These are phyloP conservation scores for Arctium lappa DNA, from an alignment of 129 eudicot species.

Conservation along the genomic window DNA sequence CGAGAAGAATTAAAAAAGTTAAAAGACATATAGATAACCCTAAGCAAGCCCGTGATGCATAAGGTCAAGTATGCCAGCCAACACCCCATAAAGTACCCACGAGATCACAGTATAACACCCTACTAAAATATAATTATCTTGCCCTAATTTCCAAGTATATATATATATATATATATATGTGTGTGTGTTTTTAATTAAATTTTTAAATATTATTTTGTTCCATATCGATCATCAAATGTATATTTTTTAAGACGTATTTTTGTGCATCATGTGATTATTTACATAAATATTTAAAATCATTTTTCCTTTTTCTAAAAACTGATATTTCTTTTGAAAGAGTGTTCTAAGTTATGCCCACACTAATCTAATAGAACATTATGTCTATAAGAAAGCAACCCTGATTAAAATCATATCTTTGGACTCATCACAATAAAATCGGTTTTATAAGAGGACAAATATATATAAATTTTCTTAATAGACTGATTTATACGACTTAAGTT, in stretches of 20 bases:
- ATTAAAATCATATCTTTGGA: not conserved
- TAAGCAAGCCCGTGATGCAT: conserved; percentile 39
- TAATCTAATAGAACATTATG: too few species aligned
- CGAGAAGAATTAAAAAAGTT: not conserved
- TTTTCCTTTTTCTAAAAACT: not conserved
- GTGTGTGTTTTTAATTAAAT: not conserved
- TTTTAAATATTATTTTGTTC: not conserved
- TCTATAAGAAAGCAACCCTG: too few species aligned
- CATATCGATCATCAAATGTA: not conserved
- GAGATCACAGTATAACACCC: conserved; percentile 4
- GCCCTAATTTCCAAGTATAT: not conserved
- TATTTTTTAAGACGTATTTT: not conserved
- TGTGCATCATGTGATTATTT: not conserved
- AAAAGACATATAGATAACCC: conserved; percentile 9
- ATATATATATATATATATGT: not conserved
- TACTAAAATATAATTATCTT: not conserved
- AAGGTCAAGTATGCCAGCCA: conserved; percentile 34
- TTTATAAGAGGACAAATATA: not conserved
- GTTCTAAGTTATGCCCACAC: too few species aligned
- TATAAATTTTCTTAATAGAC: too few species aligned
- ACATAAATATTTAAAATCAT: not conserved
- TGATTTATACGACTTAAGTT: too few species aligned
- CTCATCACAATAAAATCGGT: not conserved
- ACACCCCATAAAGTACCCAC: conserved; percentile 19
- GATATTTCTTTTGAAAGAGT: too few species aligned